These are phyloP conservation scores for Phytophthora cactorum DNA, from an alignment of 352 stramenopile species.

Conservation along the genomic window DNA sequence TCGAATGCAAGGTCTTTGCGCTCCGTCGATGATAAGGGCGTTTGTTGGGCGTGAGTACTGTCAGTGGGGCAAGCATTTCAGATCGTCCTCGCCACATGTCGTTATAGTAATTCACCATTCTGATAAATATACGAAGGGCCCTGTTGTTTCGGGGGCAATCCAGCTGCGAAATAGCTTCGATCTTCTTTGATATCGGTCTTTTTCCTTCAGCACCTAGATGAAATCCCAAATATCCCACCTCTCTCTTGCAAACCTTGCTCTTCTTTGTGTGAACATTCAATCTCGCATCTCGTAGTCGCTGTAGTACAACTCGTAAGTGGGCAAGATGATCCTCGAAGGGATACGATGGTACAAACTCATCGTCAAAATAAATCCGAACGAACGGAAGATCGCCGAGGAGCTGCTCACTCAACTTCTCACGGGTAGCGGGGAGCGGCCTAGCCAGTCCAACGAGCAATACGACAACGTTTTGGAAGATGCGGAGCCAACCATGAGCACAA, in stretches of 20 bases:
- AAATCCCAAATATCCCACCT: neutral
- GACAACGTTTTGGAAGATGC: no score
- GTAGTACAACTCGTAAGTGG: neutral
- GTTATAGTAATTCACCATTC: neutral
- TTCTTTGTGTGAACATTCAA: conserved; percentile 1
- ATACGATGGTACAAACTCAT: neutral
- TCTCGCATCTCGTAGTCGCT: neutral
- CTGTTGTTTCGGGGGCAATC: neutral
- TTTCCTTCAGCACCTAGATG: neutral
- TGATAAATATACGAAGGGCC: neutral
- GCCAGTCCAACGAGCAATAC: no score
- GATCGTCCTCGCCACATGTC: no score
- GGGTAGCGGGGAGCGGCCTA: no score
- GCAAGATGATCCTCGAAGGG: conserved; percentile 7
- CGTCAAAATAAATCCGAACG: conserved; percentile 11
- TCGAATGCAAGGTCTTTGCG: no score
- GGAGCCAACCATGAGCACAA: no score
- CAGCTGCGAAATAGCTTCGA: neutral
- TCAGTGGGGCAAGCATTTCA: no score
- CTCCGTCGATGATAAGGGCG: no score
- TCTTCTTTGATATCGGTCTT: neutral
- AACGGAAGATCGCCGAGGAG: conserved; percentile 4
- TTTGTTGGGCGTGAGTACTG: no score
- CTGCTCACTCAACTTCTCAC: neutral
- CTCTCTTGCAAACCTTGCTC: neutral